A percentile compares a stretch with the other conserved stretches of the same genome.
Evolutionary conservation across 768 basidiomycete genomes (phyloP).

Genomic region (Boletus bicolor): DNA sequence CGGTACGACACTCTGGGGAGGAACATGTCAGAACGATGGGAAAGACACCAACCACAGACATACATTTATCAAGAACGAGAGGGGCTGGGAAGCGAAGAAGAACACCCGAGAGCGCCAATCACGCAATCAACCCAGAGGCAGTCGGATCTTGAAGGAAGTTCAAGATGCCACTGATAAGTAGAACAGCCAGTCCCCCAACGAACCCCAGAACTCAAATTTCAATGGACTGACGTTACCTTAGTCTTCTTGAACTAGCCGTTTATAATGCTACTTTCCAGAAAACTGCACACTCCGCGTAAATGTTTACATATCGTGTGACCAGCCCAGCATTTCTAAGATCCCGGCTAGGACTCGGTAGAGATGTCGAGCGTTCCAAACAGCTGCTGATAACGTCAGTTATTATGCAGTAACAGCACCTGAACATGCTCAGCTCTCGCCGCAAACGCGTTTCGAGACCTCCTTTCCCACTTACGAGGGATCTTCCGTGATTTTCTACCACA

Average conservation of each 20-base stretch:
- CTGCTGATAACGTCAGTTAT: too few species aligned
- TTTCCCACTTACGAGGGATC: too few species aligned
- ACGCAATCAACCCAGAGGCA: neutral
- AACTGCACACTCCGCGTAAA: too few species aligned
- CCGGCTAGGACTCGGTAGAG: neutral
- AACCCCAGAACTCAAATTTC: too few species aligned
- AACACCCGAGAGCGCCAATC: neutral
- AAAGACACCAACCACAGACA: neutral
- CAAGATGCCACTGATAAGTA: neutral
- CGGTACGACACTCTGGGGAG: neutral
- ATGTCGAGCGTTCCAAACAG: neutral
- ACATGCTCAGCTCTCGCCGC: too few species aligned
- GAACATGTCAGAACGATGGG: conserved; percentile 10
- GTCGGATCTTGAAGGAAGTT: too few species aligned
- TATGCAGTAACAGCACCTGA: too few species aligned
- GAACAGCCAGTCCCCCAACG: neutral
- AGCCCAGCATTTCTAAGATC: neutral
- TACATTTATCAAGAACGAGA: neutral
- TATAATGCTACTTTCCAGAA: neutral
- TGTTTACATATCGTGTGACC: neutral
- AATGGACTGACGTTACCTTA: neutral
- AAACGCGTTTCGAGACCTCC: too few species aligned
- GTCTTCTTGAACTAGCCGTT: neutral
- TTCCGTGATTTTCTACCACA: too few species aligned
- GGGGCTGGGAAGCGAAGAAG: neutral